Evolutionary conservation across 2,329 filamentous ascomycete genomes (phyloP).

Genomic region (Exophiala alcalophila): DNA sequence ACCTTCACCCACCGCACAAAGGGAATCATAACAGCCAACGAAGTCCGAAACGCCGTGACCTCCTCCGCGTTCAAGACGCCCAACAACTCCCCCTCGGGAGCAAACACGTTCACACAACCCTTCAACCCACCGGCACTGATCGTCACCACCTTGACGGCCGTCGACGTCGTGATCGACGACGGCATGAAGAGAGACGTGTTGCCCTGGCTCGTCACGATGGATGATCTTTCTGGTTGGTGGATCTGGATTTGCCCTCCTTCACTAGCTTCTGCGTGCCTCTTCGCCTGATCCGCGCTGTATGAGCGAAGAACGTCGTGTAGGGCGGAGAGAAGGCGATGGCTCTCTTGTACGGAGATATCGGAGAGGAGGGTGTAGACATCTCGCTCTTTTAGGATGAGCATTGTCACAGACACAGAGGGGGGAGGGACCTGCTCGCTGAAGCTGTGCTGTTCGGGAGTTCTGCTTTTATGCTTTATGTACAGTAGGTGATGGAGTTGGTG

Average conservation of each 20-base stretch:
- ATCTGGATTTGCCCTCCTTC: too few relatives aligned
- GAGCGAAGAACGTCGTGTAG: constrained; percentile 37
- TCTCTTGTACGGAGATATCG: constrained; percentile 28
- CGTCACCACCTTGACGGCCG: constrained; percentile 72
- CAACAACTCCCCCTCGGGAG: constrained; percentile 57
- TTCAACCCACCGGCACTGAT: constrained; percentile 54
- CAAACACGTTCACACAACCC: constrained; percentile 68
- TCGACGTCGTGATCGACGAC: constrained; percentile 60
- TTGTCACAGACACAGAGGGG: too few relatives aligned
- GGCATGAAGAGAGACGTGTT: constrained; percentile 72
- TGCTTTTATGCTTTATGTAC: too few relatives aligned
- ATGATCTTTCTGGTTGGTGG: constrained; percentile 45
- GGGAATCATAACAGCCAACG: constrained; percentile 63
- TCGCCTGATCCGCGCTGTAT: constrained; percentile 35
- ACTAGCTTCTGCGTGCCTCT: constrained; percentile 30
- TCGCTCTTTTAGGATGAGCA: constrained; percentile 20
- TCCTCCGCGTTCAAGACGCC: constrained; percentile 71
- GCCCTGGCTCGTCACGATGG: constrained; percentile 40
- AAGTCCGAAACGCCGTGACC: constrained; percentile 77
- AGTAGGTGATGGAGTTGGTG: too few relatives aligned
- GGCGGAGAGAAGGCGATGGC: constrained; percentile 36
- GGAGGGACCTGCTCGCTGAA: too few relatives aligned
- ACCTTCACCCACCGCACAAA: constrained; percentile 16
- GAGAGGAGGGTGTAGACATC: constrained; percentile 20
- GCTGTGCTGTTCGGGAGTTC: too few relatives aligned